Base-by-base conservation (phyloP, 2,329 filamentous ascomycete genomes). In the Talaromyces sp. region DNA sequence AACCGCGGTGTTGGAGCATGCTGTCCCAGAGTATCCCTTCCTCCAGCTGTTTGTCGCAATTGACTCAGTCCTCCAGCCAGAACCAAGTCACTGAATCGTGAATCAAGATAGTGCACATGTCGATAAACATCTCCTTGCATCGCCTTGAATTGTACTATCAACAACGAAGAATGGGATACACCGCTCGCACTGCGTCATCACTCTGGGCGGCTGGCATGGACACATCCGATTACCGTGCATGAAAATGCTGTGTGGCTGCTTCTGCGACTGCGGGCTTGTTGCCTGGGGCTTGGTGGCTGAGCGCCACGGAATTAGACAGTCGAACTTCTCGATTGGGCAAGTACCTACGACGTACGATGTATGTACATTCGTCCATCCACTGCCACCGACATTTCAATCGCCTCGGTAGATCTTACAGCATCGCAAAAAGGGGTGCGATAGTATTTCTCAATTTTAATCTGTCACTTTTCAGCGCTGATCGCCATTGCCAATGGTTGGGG, bases 181-280 rank as follows among this genome's bases (percentile, higher is more conserved):
- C 33, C 52, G 52, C 52, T 24, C 33, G 11, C 3, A 33, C 8
- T 56, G 52, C 52, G 52, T 56, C 52, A 56, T 54, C 50, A 37
- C 31, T 16, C 49, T 52, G 49, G 39, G 10, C 27, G 27, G 27
- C 50, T 56, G 33, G 31, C 33, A 56, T 56, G 33, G 37, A 56
- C 19, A 39, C 31, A 22, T 39, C 52, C 52, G 52, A 56, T 37
- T 37, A 56, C 33, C 52, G 52, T 56, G 52, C 52, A 56, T 56
- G 33, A 39, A 24, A 56, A 22, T 37, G 33, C 33, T 37, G 33
- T 39, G 33, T 56, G 52, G 52, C 52, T 56, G 52, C 52, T 56
- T 35, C 24, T 50, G 47, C 22, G 22, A 6, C 49, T 31, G 24
- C 49, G 49, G 24, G 49, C 24, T 49, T 49, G 47, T 22, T 49